Percentiles rank a stretch among this genome's conserved stretches.
These are phyloP conservation scores for Teunomyces atbi DNA, from an alignment of 805 yeast species.

Conservation along the genomic window DNA sequence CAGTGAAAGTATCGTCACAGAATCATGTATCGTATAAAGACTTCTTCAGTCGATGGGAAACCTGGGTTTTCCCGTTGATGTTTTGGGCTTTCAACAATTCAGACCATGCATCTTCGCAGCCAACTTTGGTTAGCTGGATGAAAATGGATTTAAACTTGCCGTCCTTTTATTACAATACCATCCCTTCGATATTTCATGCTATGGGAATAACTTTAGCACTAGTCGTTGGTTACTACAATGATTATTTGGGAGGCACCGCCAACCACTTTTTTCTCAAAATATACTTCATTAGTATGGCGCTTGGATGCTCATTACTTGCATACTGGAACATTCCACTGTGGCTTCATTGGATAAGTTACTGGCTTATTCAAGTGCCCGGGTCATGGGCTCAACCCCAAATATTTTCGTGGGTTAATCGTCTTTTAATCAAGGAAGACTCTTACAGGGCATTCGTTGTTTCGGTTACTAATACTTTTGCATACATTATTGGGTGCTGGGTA, in stretches of 20 bases:
- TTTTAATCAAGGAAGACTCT: conserved; percentile 24
- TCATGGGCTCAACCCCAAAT: conserved; percentile 21
- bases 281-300: conserved; percentile 13
- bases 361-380: conserved; percentile 16
- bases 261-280: conserved; percentile 14
- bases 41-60: conserved; percentile 18
- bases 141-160: conserved; percentile 31
- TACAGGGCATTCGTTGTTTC: conserved; percentile 38
- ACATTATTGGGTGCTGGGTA: conserved; percentile 41
- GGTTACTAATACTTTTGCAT: conserved; percentile 41
- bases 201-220: conserved; percentile 38
- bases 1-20: conserved; percentile 7
- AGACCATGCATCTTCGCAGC: conserved; percentile 33
- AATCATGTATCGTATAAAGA: background rate
- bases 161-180: conserved; percentile 35
- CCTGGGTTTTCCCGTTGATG: conserved; percentile 19
- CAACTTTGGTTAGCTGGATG: conserved; percentile 48
- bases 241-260: conserved; percentile 29
- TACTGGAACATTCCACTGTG: conserved; percentile 19
- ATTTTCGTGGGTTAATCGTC: conserved; percentile 21
- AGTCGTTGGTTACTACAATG: conserved; percentile 34
- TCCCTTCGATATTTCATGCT: conserved; percentile 40
- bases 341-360: conserved; percentile 21
- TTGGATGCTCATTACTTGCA: conserved; percentile 17
- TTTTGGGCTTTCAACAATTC: conserved; percentile 39